Evolutionary conservation across 148 eudicot species (phyloP).

Genomic region (Pharnaceum exiguum): DNA sequence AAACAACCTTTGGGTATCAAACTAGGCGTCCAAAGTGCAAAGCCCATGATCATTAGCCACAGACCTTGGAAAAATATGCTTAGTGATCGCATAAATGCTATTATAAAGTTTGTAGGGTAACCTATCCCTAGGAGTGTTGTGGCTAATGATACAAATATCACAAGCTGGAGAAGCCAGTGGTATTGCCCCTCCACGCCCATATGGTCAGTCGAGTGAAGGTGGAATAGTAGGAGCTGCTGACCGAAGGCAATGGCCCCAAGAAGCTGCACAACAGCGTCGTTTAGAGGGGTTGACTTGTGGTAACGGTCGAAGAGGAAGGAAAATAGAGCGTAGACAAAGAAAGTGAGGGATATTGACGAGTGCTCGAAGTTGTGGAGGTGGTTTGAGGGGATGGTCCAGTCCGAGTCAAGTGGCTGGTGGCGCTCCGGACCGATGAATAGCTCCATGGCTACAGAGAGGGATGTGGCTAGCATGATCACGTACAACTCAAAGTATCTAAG

Average conservation of each 20-base stretch:
- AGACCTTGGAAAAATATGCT: conserved; percentile 65
- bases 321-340: conserved; percentile 54
- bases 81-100: conserved; percentile 51
- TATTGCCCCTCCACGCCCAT: conserved; percentile 88
- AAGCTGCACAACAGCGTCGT: conserved; percentile 38
- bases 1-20: conserved; percentile 66
- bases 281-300: background rate
- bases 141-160: conserved; percentile 31
- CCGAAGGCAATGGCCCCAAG: conserved; percentile 52
- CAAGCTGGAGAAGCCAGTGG: conserved; percentile 74
- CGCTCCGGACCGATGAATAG: conserved; percentile 60
- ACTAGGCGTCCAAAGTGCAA: conserved; percentile 70
- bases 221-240: conserved; percentile 64
- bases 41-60: conserved; percentile 76
- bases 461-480: conserved; percentile 47
- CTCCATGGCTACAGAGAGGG: conserved; percentile 60
- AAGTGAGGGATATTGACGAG: conserved; percentile 52
- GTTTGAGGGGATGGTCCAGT: conserved; percentile 76
- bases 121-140: conserved; percentile 60
- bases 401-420: conserved; percentile 73
- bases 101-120: conserved; percentile 33
- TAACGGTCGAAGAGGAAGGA: conserved; percentile 42
- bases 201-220: conserved; percentile 82
- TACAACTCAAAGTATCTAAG: conserved; percentile 58
- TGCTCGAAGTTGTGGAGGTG: conserved; percentile 91